These are phyloP conservation scores for Cryphonectria japonica DNA, from an alignment of 2,329 filamentous ascomycete genomes.

Conservation along the genomic window DNA sequence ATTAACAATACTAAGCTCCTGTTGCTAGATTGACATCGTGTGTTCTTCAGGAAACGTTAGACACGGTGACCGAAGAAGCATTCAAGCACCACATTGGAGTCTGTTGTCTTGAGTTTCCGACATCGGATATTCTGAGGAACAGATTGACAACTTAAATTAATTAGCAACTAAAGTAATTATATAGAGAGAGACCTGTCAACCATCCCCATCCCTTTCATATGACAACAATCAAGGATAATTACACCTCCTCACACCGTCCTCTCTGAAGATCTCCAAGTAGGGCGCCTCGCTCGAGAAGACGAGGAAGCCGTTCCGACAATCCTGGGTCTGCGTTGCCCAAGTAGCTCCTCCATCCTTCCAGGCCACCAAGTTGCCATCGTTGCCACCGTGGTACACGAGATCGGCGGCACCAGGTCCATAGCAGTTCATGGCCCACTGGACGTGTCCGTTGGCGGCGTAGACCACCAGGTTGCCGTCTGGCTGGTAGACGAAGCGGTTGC, in stretches of 20 bases:
- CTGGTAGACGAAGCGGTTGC: constrained; percentile 3
- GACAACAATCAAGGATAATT: background rate
- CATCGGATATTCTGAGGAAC: too few species aligned
- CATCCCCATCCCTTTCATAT: too few species aligned
- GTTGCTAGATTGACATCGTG: background rate
- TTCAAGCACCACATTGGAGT: background rate
- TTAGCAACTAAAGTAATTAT: too few species aligned
- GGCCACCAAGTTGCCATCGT: constrained; percentile 6
- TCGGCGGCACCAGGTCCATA: background rate
- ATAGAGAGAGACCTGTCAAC: too few species aligned
- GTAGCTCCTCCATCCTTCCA: background rate
- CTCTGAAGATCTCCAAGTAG: constrained; percentile 7
- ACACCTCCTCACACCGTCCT: constrained; percentile 4
- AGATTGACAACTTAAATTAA: too few species aligned
- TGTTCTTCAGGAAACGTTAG: background rate
- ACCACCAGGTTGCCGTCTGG: constrained; percentile 7
- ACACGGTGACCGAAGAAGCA: background rate
- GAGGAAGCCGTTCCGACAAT: background rate
- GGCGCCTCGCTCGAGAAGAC: constrained; percentile 5
- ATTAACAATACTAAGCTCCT: background rate
- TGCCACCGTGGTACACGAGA: background rate
- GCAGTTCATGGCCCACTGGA: background rate
- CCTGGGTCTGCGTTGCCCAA: background rate
- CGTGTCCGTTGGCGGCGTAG: background rate
- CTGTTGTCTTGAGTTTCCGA: too few species aligned